Evolutionary conservation across 2,329 filamentous ascomycete genomes (phyloP).

Genomic region (Fusarium tjaetaba): DNA sequence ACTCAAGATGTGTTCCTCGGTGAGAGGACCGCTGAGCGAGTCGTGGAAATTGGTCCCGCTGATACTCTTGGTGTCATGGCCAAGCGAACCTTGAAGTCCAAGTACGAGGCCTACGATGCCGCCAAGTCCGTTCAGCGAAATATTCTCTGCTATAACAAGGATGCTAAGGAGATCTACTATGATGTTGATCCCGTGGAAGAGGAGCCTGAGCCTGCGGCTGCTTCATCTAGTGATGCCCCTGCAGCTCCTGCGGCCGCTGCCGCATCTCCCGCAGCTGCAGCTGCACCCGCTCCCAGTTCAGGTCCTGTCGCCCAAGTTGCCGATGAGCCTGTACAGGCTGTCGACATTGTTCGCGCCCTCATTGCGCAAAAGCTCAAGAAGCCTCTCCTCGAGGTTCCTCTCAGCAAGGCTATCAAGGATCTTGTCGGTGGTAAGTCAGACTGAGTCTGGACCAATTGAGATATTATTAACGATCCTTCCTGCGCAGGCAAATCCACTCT

Average conservation of each 20-base stretch:
- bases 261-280: conserved; percentile 64
- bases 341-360: conserved; percentile 88
- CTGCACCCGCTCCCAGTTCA: conserved; percentile 72
- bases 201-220: conserved; percentile 73
- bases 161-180: conserved; percentile 99
- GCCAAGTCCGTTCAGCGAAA: conserved; percentile 96
- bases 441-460: neutral
- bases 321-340: conserved; percentile 86
- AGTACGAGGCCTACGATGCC: conserved; percentile 98
- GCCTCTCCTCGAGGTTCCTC: conserved; percentile 83
- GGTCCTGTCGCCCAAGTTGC: conserved; percentile 88
- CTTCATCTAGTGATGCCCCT: conserved; percentile 58
- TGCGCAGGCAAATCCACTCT: conserved; percentile 90
- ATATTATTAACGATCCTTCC: conserved; percentile 16
- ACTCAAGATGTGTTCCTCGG: conserved; percentile 99
- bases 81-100: conserved; percentile 91
- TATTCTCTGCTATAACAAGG: conserved; percentile 99
- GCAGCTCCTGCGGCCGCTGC: conserved; percentile 64
- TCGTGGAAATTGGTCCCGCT: conserved; percentile 96
- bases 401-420: conserved; percentile 98
- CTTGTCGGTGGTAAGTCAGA: conserved; percentile 87
- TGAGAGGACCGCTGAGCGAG: conserved; percentile 94
- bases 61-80: conserved; percentile 98
- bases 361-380: conserved; percentile 99
- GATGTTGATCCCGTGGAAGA: conserved; percentile 96